phyloP scores from a whole-genome alignment of 164 flowering plant genomes.

The Dillenia turbinata region DNA sequence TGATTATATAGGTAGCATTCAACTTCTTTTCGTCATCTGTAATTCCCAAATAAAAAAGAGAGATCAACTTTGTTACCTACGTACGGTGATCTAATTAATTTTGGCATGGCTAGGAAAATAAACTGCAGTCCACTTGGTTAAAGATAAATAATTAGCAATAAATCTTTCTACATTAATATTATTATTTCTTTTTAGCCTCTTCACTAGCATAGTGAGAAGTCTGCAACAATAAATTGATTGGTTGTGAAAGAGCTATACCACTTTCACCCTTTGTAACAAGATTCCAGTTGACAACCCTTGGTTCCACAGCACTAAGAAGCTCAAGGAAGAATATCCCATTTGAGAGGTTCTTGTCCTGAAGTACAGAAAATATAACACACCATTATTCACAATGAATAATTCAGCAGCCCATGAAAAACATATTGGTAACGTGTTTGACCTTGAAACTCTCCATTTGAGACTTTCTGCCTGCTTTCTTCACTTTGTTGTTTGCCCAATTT shows the following conservation, averaged over 20 bases:
- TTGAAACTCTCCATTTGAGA: slow-evolving; percentile 83
- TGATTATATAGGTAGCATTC: slow-evolving; percentile 90
- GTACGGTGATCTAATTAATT: not conserved
- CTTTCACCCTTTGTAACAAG: slow-evolving; percentile 81
- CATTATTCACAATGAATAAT: not conserved
- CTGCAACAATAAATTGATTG: too few species aligned
- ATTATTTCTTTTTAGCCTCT: too few species aligned
- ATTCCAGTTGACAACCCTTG: slow-evolving; percentile 93
- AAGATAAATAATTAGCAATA: too few species aligned
- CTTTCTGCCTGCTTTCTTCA: slow-evolving; percentile 58
- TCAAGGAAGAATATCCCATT: slow-evolving; percentile 86
- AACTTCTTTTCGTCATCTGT: slow-evolving; percentile 84
- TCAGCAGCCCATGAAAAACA: not conserved
- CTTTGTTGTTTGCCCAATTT: slow-evolving; percentile 81
- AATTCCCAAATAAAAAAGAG: slow-evolving; percentile 11
- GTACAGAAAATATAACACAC: not conserved
- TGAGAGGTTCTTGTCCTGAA: slow-evolving; percentile 79
- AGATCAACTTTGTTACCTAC: not conserved
- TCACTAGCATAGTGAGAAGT: too few species aligned
- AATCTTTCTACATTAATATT: too few species aligned
- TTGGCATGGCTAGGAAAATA: too few species aligned
- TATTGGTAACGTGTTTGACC: slow-evolving; percentile 27
- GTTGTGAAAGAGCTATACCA: slow-evolving; percentile 33
- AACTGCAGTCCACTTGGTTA: too few species aligned
- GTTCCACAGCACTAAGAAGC: slow-evolving; percentile 84